Percentiles rank a stretch among this genome's conserved stretches.
Evolutionary conservation across 129 eudicot species (phyloP).

Genomic region (Logfia minima): DNA sequence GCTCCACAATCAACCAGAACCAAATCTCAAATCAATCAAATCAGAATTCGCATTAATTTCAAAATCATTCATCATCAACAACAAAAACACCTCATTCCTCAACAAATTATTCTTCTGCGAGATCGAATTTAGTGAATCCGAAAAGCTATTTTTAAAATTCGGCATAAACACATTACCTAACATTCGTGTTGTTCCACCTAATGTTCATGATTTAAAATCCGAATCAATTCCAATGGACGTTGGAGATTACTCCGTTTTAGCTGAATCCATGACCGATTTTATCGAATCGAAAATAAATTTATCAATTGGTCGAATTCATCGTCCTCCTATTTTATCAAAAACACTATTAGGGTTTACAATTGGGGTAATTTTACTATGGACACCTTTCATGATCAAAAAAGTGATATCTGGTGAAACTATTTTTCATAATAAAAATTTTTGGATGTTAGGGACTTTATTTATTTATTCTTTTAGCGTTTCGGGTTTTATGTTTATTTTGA

Average conservation of each 20-base stretch:
- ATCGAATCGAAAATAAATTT: constrained; percentile 18
- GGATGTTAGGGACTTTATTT: constrained; percentile 58
- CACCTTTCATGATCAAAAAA: constrained; percentile 53
- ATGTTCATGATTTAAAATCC: constrained; percentile 36
- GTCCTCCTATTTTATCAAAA: constrained; percentile 31
- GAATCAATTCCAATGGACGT: constrained; percentile 47
- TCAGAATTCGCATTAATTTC: constrained; percentile 34
- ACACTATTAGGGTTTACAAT: constrained; percentile 28
- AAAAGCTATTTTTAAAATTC: constrained; percentile 49
- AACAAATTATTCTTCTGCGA: constrained; percentile 30
- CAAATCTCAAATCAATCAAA: constrained; percentile 56
- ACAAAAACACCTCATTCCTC: constrained; percentile 25
- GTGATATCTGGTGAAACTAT: constrained; percentile 57
- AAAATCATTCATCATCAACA: constrained; percentile 31
- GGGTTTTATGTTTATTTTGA: constrained; percentile 68
- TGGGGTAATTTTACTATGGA: constrained; percentile 38
- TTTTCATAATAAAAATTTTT: constrained; percentile 54
- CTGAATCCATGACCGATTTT: constrained; percentile 22
- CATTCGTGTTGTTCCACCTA: constrained; percentile 56
- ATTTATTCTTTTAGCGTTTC: constrained; percentile 84
- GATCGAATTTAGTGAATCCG: constrained; percentile 32
- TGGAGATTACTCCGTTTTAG: constrained; percentile 20
- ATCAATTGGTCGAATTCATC: constrained; percentile 26
- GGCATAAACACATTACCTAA: constrained; percentile 64
- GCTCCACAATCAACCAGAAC: constrained; percentile 55